Evolutionary conservation across 495 filamentous ascomycete species (phyloP).

Genomic region (Thermochaetoides thermophila): DNA sequence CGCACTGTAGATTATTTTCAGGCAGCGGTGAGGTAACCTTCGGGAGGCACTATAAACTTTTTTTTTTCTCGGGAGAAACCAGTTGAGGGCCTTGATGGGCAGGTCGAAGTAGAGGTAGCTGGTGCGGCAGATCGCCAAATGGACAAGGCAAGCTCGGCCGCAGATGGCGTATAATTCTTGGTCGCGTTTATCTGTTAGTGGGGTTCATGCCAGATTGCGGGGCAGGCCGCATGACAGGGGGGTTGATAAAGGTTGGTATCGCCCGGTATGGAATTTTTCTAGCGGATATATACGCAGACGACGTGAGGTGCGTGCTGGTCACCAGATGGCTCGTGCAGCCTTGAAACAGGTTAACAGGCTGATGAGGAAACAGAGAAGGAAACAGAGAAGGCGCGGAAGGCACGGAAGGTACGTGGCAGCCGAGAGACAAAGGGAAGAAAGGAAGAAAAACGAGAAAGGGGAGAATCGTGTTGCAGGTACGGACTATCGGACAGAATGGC

Average conservation of each 20-base stretch:
- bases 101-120: too few species aligned
- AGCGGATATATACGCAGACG: too few species aligned
- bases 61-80: constrained; percentile 1
- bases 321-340: too few species aligned
- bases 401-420: too few species aligned
- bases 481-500: too few species aligned
- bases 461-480: too few species aligned
- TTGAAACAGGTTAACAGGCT: too few species aligned
- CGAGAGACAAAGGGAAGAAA: background rate
- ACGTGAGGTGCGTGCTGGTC: too few species aligned
- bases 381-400: background rate
- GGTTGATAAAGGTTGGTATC: constrained; percentile 14
- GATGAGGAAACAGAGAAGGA: background rate
- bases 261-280: too few species aligned
- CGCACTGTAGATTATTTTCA: too few species aligned
- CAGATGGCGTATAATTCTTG: constrained; percentile 14
- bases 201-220: constrained; percentile 17
- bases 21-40: constrained; percentile 2
- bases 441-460: constrained; percentile 2
- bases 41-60: background rate
- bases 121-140: background rate
- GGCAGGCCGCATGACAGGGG: constrained; percentile 11
- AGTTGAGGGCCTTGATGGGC: constrained; percentile 13
- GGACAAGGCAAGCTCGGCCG: constrained; percentile 1
- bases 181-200: constrained; percentile 23